phyloP scores from a whole-genome alignment of 768 basidiomycete genomes.

The Sistotremastrum suecicum region DNA sequence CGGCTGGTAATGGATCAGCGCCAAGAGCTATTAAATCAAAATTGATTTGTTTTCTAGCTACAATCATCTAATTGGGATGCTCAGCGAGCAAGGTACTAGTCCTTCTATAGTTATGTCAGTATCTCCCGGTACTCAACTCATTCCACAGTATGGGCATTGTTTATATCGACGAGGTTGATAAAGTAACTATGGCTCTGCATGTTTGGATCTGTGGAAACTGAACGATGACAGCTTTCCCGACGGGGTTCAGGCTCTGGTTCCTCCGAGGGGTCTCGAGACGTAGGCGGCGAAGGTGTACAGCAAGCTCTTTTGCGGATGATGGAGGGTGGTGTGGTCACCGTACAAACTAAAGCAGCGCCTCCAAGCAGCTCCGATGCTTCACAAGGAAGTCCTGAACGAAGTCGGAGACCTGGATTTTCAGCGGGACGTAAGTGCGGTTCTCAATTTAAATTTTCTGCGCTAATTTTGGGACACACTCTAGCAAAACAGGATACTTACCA shows the following conservation, averaged over 20 bases:
- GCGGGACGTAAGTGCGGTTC: slow-evolving; percentile 26
- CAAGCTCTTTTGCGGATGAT: slow-evolving; percentile 87
- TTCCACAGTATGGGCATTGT: slow-evolving; percentile 74
- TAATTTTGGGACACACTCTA: slow-evolving; percentile 19
- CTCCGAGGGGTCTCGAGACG: slow-evolving; percentile 52
- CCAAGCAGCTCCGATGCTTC: slow-evolving; percentile 26
- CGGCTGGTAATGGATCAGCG: slow-evolving; percentile 38
- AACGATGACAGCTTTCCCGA: slow-evolving; percentile 5
- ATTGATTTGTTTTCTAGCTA: slow-evolving; percentile 28
- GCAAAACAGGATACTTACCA: slow-evolving; percentile 53
- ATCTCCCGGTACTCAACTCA: slow-evolving; percentile 1
- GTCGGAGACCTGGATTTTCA: slow-evolving; percentile 31
- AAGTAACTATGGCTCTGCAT: slow-evolving; percentile 55
- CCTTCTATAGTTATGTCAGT: not conserved
- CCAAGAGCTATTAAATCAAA: not conserved
- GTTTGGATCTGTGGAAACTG: slow-evolving; percentile 35
- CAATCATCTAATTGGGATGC: slow-evolving; percentile 90
- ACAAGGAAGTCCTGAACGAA: slow-evolving; percentile 28
- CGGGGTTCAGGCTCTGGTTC: slow-evolving; percentile 11
- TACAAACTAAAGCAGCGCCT: slow-evolving; percentile 55
- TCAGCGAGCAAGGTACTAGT: slow-evolving; percentile 56
- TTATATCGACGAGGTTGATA: slow-evolving; percentile 94
- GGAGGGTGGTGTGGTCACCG: slow-evolving; percentile 78
- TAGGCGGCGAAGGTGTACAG: slow-evolving; percentile 93
- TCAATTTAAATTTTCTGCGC: slow-evolving; percentile 3